phyloP scores from a whole-genome alignment of 2,329 filamentous ascomycete genomes.

The Aspergillus tubingensis region DNA sequence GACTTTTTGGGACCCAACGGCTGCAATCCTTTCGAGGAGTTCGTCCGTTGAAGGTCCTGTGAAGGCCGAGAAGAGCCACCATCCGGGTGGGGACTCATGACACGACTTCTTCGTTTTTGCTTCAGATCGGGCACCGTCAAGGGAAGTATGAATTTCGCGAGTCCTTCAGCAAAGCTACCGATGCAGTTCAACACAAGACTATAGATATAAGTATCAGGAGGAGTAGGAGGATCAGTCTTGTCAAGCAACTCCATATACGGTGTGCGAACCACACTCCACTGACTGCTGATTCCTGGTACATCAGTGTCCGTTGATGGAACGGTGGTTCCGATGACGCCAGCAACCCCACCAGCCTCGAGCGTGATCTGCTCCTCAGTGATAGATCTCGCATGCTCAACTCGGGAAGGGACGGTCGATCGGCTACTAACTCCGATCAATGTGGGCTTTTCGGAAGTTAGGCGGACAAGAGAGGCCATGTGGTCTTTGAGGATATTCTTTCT shows the following conservation, averaged over 20 bases:
- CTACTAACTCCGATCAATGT: constrained; percentile 82
- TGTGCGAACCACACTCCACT: constrained; percentile 86
- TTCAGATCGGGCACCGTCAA: constrained; percentile 77
- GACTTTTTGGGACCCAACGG: constrained; percentile 29
- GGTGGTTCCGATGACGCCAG: constrained; percentile 79
- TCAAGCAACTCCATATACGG: constrained; percentile 93
- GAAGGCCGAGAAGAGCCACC: constrained; percentile 33
- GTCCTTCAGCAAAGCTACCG: constrained; percentile 82
- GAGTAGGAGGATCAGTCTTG: constrained; percentile 77
- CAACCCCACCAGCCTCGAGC: constrained; percentile 81
- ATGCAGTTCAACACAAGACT: constrained; percentile 86
- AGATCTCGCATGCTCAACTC: constrained; percentile 58
- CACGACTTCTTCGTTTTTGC: constrained; percentile 50
- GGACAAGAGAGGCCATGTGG: constrained; percentile 84
- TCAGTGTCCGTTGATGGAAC: constrained; percentile 67
- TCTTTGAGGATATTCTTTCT: constrained; percentile 77
- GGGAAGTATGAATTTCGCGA: constrained; percentile 91
- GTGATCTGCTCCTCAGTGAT: constrained; percentile 77
- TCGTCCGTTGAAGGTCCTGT: constrained; percentile 35
- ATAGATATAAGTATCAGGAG: constrained; percentile 94
- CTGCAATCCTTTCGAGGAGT: constrained; percentile 26
- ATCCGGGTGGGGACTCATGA: constrained; percentile 39
- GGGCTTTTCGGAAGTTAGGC: constrained; percentile 88
- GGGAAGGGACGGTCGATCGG: constrained; percentile 79
- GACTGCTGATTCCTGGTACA: constrained; percentile 75